Evolutionary conservation across 2,329 filamentous ascomycete genomes (phyloP), one percentile per base, ranked within the genome.

Genomic region (Alternaria sp.): DNA sequence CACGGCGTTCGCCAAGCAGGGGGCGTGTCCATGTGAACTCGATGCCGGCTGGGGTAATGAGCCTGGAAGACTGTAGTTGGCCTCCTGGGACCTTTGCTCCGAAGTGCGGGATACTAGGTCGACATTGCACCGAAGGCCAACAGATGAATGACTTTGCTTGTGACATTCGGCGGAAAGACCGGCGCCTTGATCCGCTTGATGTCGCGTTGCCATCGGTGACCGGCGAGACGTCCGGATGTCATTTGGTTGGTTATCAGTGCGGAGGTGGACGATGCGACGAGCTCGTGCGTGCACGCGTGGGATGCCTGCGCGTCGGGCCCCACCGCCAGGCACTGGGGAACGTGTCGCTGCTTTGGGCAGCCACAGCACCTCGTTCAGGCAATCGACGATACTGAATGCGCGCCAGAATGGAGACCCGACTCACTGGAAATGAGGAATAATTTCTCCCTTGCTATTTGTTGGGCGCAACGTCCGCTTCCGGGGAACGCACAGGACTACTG

Each of bases 21-120:
- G 54, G 71, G 69, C 66, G 58, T 74, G 73, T 53, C 58, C 76
- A 78, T 76, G 75, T 77, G 76, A 74, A 69, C 73, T 53, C 46
- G 63, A 58, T 65, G 60, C 44, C 63, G 64, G 59, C 62, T 64
- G 65, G 71, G 67, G 66, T 65, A 51, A 61, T 70, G 69, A 66
- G 61, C 53, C 64, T 65, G 58, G 58, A 63, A 28, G 55, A 47
- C 46, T 65, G 33, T 44, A 60, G 69, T 72, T 72, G 70, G 67
- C 64, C 57, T 50, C 53, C 47, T 64, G 61, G 58, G 61, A 50
- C 64, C 60, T 47, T 51, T 33, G 59, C 63, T 56, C 46, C 55
- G 55, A 60, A 50, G 46, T 47, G 55, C 51, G 55, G 61, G 26
- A 60, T 55, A 63, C 47, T 44, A 59, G 30, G 55, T 59, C 62